A percentile compares a stretch with the other conserved stretches of the same genome.
These are phyloP conservation scores for Didymella keratinophila DNA, from an alignment of 2,329 filamentous ascomycete species.

Conservation along the genomic window DNA sequence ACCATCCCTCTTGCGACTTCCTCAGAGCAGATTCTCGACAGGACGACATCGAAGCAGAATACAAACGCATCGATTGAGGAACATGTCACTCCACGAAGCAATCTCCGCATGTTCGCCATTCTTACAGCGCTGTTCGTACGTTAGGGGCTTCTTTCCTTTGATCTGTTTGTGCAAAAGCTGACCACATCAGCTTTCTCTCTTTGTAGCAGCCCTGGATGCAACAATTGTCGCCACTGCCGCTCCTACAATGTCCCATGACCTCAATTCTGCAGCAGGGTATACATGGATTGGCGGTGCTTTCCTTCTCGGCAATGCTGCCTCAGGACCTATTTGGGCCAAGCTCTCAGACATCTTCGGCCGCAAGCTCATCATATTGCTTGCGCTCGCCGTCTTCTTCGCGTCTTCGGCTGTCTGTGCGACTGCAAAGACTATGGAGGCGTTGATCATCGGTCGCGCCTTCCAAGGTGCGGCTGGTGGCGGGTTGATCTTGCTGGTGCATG, in stretches of 20 bases:
- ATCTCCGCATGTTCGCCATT: conserved; percentile 39
- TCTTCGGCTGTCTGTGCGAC: conserved; percentile 67
- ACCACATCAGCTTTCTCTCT: conserved; percentile 46
- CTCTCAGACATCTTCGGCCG: conserved; percentile 66
- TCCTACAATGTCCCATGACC: conserved; percentile 69
- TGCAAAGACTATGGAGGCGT: conserved; percentile 64
- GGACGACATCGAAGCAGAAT: neutral
- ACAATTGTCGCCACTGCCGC: conserved; percentile 72
- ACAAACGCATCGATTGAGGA: neutral
- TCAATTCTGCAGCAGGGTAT: conserved; percentile 73
- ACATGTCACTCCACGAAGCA: conserved; percentile 33
- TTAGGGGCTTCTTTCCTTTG: neutral
- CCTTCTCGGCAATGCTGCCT: conserved; percentile 72
- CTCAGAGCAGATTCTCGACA: conserved; percentile 5
- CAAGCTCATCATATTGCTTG: conserved; percentile 61
- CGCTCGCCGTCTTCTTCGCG: conserved; percentile 66
- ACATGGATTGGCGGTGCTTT: conserved; percentile 81
- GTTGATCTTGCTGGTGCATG: conserved; percentile 67
- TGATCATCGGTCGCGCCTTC: conserved; percentile 67
- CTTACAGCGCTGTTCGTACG: conserved; percentile 46
- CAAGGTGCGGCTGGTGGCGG: conserved; percentile 72
- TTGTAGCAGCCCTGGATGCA: conserved; percentile 55
- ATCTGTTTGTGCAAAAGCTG: conserved; percentile 1
- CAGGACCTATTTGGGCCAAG: conserved; percentile 74
- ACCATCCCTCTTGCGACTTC: conserved; percentile 1